Evolutionary conservation across 768 basidiomycete species (phyloP), one percentile per base, ranked within the genome.

Genomic region (Auricularia sp.): DNA sequence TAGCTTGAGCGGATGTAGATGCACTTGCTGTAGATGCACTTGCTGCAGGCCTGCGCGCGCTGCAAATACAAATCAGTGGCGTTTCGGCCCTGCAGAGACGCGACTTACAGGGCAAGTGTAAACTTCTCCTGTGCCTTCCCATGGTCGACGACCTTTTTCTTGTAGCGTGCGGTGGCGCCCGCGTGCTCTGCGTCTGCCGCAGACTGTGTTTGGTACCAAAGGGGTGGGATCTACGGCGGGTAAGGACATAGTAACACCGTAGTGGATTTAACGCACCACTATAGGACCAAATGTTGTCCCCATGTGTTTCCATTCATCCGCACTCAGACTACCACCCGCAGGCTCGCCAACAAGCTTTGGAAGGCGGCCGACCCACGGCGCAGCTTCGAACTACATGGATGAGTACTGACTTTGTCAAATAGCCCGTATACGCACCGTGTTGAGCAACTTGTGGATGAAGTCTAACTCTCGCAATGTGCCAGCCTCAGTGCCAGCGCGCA

Each of bases 241-340:
- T 39, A 4, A 51, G 47, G 6, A 51, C n/a, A n/a, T n/a, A n/a
- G n/a, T n/a, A n/a, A 4, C 7, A 51, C 47, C 11, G 8, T 3
- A 47, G 3, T n/a, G n/a, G n/a, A n/a, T n/a, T n/a, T n/a, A n/a
- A 54, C 62, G 33, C 36, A 64, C 63, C 3, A 36, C 53, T 7
- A 64, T 5, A 36, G 63, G 63, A 7, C 63, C 63, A 64, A 59
- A 58, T 3, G 21, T 34, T 6, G 35, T n/a, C 2, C 18, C 53
- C 53, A 64, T 29, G 42, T 35, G 47, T 0, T 72, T 66, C 77
- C 76, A 74, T 56, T 75, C 72, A 61, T 77, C 76, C 0, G 74
- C 76, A 3, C 72, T 75, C 1, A 76, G 65, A 2, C 72, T 74
- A 3, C 76, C 74, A 39, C 76, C 74, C 0, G 74, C 70, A 3